phyloP scores from a whole-genome alignment of 2,329 filamentous ascomycete genomes.

The Zymoseptoria passerinii region DNA sequence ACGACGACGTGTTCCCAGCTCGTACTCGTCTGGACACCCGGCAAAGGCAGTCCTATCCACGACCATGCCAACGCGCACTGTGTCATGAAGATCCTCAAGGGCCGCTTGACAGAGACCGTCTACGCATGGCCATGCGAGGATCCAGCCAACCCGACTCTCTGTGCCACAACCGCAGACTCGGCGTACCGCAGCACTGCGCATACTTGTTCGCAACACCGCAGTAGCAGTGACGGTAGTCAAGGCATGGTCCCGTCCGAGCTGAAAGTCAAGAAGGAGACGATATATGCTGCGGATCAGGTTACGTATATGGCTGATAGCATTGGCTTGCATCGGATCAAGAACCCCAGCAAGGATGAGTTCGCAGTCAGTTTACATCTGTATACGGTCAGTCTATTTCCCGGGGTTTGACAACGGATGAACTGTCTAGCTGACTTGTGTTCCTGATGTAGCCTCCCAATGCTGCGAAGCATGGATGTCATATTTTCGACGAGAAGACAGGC shows the following conservation, averaged over 20 bases:
- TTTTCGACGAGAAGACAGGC: conserved; percentile 72
- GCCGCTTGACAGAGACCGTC: conserved; percentile 69
- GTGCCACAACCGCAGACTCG: conserved; percentile 21
- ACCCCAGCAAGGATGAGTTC: conserved; percentile 60
- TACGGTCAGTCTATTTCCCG: conserved; percentile 36
- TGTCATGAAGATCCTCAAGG: conserved; percentile 80
- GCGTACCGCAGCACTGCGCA: conserved; percentile 21
- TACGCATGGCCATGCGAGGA: conserved; percentile 59
- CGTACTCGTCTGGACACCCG: conserved; percentile 81
- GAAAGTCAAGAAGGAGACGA: conserved; percentile 40
- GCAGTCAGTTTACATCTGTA: conserved; percentile 71
- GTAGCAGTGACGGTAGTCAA: neutral
- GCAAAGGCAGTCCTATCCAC: conserved; percentile 75
- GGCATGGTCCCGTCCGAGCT: conserved; percentile 31
- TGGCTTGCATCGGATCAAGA: conserved; percentile 74
- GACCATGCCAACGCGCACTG: conserved; percentile 76
- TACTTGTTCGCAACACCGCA: conserved; percentile 31
- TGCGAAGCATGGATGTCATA: conserved; percentile 68
- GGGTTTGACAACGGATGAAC: neutral
- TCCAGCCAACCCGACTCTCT: conserved; percentile 28
- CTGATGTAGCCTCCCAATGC: conserved; percentile 78
- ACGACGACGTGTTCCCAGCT: conserved; percentile 45
- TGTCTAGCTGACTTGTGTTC: neutral
- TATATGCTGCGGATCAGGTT: conserved; percentile 62
- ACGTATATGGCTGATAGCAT: conserved; percentile 88